Conservation (phyloP, 805 yeast species). For the Saccharomyces eubayanus region DNA sequence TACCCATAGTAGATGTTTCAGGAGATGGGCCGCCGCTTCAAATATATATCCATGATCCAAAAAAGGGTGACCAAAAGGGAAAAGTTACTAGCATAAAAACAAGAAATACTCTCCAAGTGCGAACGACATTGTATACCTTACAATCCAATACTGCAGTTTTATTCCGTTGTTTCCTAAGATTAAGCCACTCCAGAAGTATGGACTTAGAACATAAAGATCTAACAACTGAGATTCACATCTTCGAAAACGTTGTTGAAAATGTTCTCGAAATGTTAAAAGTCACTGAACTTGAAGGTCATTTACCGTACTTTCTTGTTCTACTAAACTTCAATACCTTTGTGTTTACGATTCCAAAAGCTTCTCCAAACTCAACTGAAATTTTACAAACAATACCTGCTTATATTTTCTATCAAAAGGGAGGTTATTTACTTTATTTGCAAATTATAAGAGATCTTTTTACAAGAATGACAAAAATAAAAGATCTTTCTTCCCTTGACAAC, state of each 20-base stretch:
- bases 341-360: slow-evolving; percentile 27
- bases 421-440: slow-evolving; percentile 30
- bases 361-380: slow-evolving; percentile 23
- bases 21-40: slow-evolving; percentile 36
- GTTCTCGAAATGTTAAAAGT: slow-evolving; percentile 25
- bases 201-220: slow-evolving; percentile 28
- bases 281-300: slow-evolving; percentile 13
- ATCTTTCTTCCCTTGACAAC: slow-evolving; percentile 30
- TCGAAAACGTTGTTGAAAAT: slow-evolving; percentile 27
- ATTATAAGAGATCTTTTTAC: slow-evolving; percentile 17
- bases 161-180: slow-evolving; percentile 37
- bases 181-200: slow-evolving; percentile 38
- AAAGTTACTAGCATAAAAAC: slow-evolving; percentile 48
- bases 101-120: slow-evolving; percentile 52
- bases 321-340: slow-evolving; percentile 33
- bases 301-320: slow-evolving; percentile 32
- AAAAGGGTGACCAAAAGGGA: slow-evolving; percentile 28
- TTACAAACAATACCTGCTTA: slow-evolving; percentile 35
- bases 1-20: slow-evolving; percentile 13
- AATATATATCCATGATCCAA: slow-evolving; percentile 38
- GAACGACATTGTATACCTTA: slow-evolving; percentile 42
- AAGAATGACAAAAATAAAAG: slow-evolving; percentile 16
- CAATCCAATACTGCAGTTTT: slow-evolving; percentile 39
- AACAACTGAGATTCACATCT: slow-evolving; percentile 36
- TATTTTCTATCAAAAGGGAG: slow-evolving; percentile 45